phyloP scores from a whole-genome alignment of 83 land plant species.

The Diphasiastrum complanatum region DNA sequence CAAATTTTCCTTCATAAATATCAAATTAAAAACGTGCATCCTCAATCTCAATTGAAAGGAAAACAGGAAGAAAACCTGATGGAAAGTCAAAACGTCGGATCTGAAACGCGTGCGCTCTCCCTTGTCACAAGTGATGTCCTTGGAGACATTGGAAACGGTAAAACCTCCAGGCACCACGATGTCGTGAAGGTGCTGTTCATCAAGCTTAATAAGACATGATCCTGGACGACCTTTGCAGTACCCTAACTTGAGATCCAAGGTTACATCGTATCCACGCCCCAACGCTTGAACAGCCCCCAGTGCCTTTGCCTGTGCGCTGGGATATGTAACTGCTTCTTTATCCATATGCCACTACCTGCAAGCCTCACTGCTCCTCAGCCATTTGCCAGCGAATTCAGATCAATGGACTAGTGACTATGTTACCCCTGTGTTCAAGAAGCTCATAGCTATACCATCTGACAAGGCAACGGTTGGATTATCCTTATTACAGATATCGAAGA shows the following conservation, averaged over 20 bases:
- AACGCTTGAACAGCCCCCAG: conserved; percentile 1
- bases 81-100: conserved; percentile 8
- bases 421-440: too few species aligned
- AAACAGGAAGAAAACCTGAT: background rate
- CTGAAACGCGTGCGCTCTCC: conserved; percentile 10
- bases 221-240: conserved; percentile 4
- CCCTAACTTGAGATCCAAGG: conserved; percentile 4
- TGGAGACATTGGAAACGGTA: conserved; percentile 1
- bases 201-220: conserved; percentile 2
- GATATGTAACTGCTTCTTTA: too few species aligned
- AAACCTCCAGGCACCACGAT: background rate
- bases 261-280: conserved; percentile 10
- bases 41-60: background rate
- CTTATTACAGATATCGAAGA: too few species aligned
- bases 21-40: too few species aligned
- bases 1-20: too few species aligned
- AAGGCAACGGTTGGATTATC: too few species aligned
- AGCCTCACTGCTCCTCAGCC: too few species aligned
- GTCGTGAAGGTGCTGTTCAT: conserved; percentile 2
- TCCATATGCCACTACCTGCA: too few species aligned
- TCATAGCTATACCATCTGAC: too few species aligned
- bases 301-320: background rate
- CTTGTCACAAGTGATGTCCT: conserved; percentile 13
- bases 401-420: too few species aligned
- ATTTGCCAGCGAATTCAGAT: too few species aligned